Evolutionary conservation across 164 flowering plant species (phyloP), one percentile per base, ranked within the genome.

Genomic region (Buxus sempervirens): DNA sequence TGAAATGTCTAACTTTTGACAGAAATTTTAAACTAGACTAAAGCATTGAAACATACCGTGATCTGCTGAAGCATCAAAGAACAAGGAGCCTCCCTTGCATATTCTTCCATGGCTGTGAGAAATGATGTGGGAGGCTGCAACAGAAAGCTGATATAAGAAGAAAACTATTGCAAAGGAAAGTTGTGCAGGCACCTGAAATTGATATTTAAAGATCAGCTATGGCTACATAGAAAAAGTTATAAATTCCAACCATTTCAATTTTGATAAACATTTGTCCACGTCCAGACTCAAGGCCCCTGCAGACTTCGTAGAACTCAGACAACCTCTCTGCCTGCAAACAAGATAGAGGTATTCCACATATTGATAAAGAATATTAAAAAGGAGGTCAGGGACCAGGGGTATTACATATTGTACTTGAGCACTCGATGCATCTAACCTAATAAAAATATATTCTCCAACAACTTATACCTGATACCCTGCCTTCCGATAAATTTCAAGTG

Each of bases 401-500:
- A 18, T 16, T 19, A 22, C 14, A 32, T 16, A 28, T 15, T 58
- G 19, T 8, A 48, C 24, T 26, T 19, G 27, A 27, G 48, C 36
- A 24, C 12, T 41, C 2, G 27, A 63, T 20, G 38, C 22, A n/a
- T 18, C 36, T 66, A 4, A 23, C 41, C 23, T 19, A 6, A 19
- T 57, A 21, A 53, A 65, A 23, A 41, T n/a, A 42, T 28, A 49
- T 23, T 7, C 16, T 58, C 58, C 38, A 23, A 54, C 26, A 36
- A 63, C 5, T 36, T 23, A 28, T 70, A 84, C 90, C 86, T 86
- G 90, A 23, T 62, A 58, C 23, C 58, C 72, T 27, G 88, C 73
- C 72, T 70, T 82, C 58, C 64, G 64, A 61, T 86, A 84, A 48
- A 86, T 80, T 57, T 82, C 86, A 45, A 86, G 81, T 27, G 86